Base-by-base conservation (phyloP, 306 rosid species). In the Castanea crenata region DNA sequence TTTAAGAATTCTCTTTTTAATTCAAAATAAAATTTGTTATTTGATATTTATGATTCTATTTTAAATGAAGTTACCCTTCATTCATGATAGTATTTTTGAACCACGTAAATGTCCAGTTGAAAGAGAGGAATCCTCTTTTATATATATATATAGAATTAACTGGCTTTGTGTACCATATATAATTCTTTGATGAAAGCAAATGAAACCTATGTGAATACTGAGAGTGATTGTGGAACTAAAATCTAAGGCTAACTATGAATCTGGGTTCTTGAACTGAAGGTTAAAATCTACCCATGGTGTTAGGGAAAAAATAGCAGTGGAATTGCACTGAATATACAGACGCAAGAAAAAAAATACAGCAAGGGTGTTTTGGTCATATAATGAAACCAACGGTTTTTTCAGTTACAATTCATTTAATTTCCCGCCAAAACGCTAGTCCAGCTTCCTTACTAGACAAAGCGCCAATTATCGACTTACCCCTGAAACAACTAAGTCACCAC, bases 381-480 rank as follows among this genome's bases (percentile, higher is more conserved):
- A 18, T 31, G 62, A 70, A 12, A 55, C 49, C 1, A 69, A 73
- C 58, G 21, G 57, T 41, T 77, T 35, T 70, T 77, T 20, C 38
- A 21, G 7, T 46, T 51, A 29, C 35, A 72, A 21, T 49, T 15
- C 16, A 62, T 41, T 71, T 52, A 16, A 16, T 84, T 76, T 77
- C 82, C 87, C 77, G 77, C 77, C 73, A 32, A 77, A 76, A 51
- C 34, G 71, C 49, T 65, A 64, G 20, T 31, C 21, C 70, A 31
- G 46, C 70, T 65, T 32, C 13, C 23, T 9, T 5, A 32, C 34
- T 2, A 4, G 25, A 59, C 16, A 25, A 59, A 35, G 41, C 9
- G 2, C 41, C 6, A 35, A 35, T 35, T 35, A 35, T 9, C 9
- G 41, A 35, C 41, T 35, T 35, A 35, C 41, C 41, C 41, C 2